Evolutionary conservation across 768 basidiomycete species (phyloP).

Genomic region (Xerocomellus chrysenteron): DNA sequence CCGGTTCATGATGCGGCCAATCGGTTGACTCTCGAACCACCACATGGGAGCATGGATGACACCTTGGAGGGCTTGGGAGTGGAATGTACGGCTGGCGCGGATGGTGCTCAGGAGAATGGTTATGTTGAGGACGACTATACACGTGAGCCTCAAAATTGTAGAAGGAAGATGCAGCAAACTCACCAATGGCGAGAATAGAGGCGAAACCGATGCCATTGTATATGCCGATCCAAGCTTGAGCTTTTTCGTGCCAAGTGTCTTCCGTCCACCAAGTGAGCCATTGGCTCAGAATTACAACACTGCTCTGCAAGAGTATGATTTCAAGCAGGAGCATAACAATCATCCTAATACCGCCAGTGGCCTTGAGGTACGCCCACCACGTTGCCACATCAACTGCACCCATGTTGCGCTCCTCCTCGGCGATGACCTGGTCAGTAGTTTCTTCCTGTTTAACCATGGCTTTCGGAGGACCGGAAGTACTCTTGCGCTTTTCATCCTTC

Average conservation of each 20-base stretch:
- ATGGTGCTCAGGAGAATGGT: conserved; percentile 27
- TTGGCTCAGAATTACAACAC: conserved; percentile 25
- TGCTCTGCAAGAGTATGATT: conserved; percentile 24
- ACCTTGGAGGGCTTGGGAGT: conserved; percentile 23
- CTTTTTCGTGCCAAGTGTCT: conserved; percentile 24
- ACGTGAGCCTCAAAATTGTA: neutral
- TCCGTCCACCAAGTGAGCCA: conserved; percentile 35
- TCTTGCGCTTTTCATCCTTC: conserved; percentile 25
- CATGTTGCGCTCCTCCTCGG: conserved; percentile 24
- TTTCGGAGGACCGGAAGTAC: conserved; percentile 6
- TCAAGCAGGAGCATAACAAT: conserved; percentile 18
- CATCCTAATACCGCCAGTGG: conserved; percentile 25
- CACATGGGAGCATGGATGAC: conserved; percentile 28
- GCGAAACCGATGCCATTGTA: conserved; percentile 28
- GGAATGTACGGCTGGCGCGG: conserved; percentile 28
- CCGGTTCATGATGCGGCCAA: conserved; percentile 48
- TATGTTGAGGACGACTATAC: conserved; percentile 25
- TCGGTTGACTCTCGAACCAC: conserved; percentile 36
- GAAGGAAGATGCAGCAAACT: neutral
- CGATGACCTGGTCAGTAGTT: conserved; percentile 17
- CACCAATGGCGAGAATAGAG: conserved; percentile 20
- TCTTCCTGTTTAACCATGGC: conserved; percentile 10
- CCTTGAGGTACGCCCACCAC: conserved; percentile 34
- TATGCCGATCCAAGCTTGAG: conserved; percentile 28
- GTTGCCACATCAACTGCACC: conserved; percentile 25